Base-by-base conservation (phyloP, 176 grass and related monocot genomes). In the Ensete ventricosum region DNA sequence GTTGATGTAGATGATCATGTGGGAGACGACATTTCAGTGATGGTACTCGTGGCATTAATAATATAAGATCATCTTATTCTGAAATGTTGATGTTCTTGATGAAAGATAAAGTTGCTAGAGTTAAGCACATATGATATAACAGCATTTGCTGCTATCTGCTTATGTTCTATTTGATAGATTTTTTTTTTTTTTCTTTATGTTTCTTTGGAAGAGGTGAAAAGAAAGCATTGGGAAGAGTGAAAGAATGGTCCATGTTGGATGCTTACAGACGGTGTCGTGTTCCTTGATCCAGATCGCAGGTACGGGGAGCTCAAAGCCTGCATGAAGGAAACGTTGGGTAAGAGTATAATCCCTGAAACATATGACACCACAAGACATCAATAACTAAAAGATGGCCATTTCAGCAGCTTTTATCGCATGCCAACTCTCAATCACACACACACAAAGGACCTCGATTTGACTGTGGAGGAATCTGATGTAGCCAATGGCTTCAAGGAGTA, bases 291-390 rank as follows among this genome's bases (percentile, higher is more conserved):
- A 67, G 73, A 72, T 70, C 78, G 76, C 73, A 90, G 72, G 73
- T 96, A 90, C 24, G 92, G 92, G 73, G 78, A 86, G 85, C 81
- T 92, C 67, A 96, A 87, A 82, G 85, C 87, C 92, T 96, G 43
- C 63, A 67, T 80, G 59, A 82, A 58, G 75, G 27, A 51, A 51
- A 52, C 1, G 14, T 8, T 50, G 27, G 50, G 16, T 49, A 19
- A 19, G 14, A 43, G 17, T 70, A n/a, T 50, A 52, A 19, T 71
- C 9, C 53, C 54, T 73, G 49, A 86, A 82, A 55, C 78, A 75
- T 71, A 84, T 73, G 83, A 59, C 73, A 72, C 70, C 76, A 86
- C 80, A 63, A 89, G 75, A 83, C 82, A 71, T 29, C 77, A 59
- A 59, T 60, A 70, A 79, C 77, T 79, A 59, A 59, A 79, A 58